A percentile compares a stretch with the other conserved stretches of the same genome.
Conservation (phyloP, 106 monocot genomes). For the Dioscorea zingiberensis region DNA sequence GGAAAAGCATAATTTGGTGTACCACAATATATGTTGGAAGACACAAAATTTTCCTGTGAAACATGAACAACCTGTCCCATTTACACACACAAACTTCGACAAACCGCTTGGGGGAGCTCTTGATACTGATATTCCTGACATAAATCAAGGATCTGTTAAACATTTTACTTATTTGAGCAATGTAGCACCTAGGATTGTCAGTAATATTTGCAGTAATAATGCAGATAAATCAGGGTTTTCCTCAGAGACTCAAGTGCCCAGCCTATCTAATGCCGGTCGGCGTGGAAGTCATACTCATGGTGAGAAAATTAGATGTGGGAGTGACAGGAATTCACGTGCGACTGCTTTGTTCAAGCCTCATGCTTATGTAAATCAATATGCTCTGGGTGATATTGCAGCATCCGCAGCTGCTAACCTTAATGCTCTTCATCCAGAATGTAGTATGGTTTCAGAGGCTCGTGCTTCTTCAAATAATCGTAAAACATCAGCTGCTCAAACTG, state of each 20-base stretch:
- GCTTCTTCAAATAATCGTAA: slow-evolving; percentile 42
- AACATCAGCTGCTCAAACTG: slow-evolving; percentile 27
- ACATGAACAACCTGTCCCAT: slow-evolving; percentile 12
- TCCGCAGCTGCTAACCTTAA: slow-evolving; percentile 73
- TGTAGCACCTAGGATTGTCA: slow-evolving; percentile 13
- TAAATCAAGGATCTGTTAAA: slow-evolving; percentile 15
- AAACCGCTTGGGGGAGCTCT: slow-evolving; percentile 11
- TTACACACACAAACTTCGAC: neutral
- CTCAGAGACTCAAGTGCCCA: slow-evolving; percentile 2
- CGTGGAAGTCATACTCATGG: neutral
- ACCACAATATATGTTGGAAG: slow-evolving; percentile 2
- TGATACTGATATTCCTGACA: slow-evolving; percentile 19
- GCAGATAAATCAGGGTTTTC: slow-evolving; percentile 12
- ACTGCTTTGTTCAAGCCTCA: slow-evolving; percentile 43
- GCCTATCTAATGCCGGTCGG: slow-evolving; percentile 6
- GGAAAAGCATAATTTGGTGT: neutral
- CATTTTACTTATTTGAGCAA: slow-evolving; percentile 16
- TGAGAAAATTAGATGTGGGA: slow-evolving; percentile 14
- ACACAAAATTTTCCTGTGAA: slow-evolving; percentile 2
- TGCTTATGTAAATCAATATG: slow-evolving; percentile 72
- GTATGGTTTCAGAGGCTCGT: slow-evolving; percentile 29
- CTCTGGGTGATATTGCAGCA: slow-evolving; percentile 80
- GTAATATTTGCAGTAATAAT: slow-evolving; percentile 26
- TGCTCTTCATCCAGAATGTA: slow-evolving; percentile 48
- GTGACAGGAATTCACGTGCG: slow-evolving; percentile 2